A percentile compares a stretch with the other conserved stretches of the same genome.
Conservation (phyloP, 352 stramenopile genomes). For the Pythium coloratum region DNA sequence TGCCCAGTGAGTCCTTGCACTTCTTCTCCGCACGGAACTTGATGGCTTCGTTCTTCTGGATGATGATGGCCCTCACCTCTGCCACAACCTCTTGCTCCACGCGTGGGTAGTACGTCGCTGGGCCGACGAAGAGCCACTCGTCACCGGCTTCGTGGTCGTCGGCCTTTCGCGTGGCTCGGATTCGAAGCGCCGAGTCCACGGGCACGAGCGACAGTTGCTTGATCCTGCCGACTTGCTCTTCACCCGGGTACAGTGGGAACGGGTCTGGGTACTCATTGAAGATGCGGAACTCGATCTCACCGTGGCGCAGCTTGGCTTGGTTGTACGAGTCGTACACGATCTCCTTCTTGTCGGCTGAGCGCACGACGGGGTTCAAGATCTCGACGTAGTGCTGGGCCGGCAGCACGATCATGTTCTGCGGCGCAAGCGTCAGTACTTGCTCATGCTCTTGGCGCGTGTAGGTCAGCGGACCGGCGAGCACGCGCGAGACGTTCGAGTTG, state of each 20-base stretch:
- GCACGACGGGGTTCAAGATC: conserved; percentile 69
- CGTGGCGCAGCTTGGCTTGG: conserved; percentile 78
- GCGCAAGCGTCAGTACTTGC: conserved; percentile 55
- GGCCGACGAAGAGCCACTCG: conserved; percentile 77
- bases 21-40: conserved; percentile 84
- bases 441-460: conserved; percentile 85
- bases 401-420: conserved; percentile 76
- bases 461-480: conserved; percentile 72
- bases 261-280: conserved; percentile 75
- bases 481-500: conserved; percentile 82
- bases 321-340: conserved; percentile 65
- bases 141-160: conserved; percentile 57
- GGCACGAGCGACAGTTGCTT: conserved; percentile 58
- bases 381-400: conserved; percentile 79
- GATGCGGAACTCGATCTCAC: conserved; percentile 75
- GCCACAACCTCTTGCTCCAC: conserved; percentile 70
- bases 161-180: conserved; percentile 64
- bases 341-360: conserved; percentile 43
- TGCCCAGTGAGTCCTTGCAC: conserved; percentile 63
- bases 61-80: conserved; percentile 56
- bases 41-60: conserved; percentile 80
- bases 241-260: conserved; percentile 72
- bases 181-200: conserved; percentile 57
- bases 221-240: conserved; percentile 60
- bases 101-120: conserved; percentile 72